These are phyloP conservation scores for Zasmidium angulare DNA, from an alignment of 2,329 filamentous ascomycete genomes.

Conservation along the genomic window DNA sequence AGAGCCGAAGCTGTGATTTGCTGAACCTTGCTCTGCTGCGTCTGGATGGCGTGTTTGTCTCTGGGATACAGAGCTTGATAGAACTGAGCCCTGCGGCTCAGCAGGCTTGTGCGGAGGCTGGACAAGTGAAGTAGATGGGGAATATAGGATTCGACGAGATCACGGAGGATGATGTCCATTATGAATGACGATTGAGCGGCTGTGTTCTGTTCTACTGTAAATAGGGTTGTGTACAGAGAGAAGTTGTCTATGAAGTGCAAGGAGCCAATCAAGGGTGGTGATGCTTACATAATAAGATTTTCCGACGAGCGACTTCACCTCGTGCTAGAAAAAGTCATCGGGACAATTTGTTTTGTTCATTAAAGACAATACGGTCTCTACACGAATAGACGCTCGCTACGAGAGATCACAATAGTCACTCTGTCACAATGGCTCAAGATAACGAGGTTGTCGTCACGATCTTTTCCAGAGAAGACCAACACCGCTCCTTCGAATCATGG, in stretches of 20 bases:
- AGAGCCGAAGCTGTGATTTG: constrained; percentile 36
- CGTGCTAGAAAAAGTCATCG: not conserved
- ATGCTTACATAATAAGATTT: not conserved
- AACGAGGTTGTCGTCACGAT: not conserved
- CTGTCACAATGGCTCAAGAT: not conserved
- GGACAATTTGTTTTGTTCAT: no score
- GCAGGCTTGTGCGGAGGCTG: constrained; percentile 29
- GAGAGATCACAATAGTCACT: no score
- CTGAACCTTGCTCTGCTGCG: constrained; percentile 34
- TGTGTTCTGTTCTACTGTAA: not conserved
- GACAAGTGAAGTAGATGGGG: not conserved
- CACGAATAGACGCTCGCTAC: not conserved
- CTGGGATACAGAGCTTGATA: constrained; percentile 31
- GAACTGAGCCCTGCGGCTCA: constrained; percentile 32
- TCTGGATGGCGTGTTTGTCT: constrained; percentile 33
- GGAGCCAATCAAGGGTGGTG: not conserved
- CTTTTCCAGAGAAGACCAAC: not conserved
- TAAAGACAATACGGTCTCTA: no score
- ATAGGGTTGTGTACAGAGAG: not conserved
- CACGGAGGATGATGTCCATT: not conserved
- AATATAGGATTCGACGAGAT: not conserved
- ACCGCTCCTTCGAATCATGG: not conserved
- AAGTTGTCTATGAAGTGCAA: not conserved
- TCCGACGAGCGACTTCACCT: not conserved
- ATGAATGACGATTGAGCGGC: not conserved